Percentiles rank a stretch among this genome's conserved stretches.
Evolutionary conservation across 179 eudicot genomes (phyloP).

Genomic region (Camellia oleifera): DNA sequence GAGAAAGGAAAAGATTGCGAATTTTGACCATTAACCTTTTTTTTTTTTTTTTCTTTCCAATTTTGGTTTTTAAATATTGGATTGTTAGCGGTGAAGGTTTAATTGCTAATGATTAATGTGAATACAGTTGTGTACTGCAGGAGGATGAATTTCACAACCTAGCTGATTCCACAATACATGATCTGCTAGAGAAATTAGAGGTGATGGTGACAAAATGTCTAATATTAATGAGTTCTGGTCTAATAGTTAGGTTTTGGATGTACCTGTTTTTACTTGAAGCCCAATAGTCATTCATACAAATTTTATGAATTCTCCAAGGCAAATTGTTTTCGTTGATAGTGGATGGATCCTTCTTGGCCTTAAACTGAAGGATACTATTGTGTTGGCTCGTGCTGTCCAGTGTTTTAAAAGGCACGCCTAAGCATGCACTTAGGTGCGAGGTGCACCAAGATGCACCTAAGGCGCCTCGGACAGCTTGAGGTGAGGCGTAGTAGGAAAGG

Average conservation of each 20-base stretch:
- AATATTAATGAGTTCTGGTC: background rate
- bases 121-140: constrained; percentile 68
- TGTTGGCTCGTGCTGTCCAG: background rate
- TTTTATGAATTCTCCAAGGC: background rate
- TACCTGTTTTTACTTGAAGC: background rate
- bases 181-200: constrained; percentile 87
- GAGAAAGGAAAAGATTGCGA: background rate
- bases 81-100: background rate
- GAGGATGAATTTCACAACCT: constrained; percentile 80
- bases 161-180: constrained; percentile 84
- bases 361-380: background rate
- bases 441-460: too few relatives aligned
- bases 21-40: background rate
- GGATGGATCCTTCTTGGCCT: background rate
- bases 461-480: too few relatives aligned
- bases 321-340: background rate
- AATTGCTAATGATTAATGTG: constrained; percentile 40
- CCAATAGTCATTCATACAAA: background rate
- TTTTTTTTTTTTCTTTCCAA: too few relatives aligned
- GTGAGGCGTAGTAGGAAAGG: too few relatives aligned
- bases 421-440: too few relatives aligned
- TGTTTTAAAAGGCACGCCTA: background rate
- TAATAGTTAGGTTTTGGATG: background rate
- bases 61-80: background rate
- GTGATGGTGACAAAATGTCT: constrained; percentile 28